Evolutionary conservation across 805 yeast species (phyloP).

Genomic region (Teunomyces lycoperdinae): DNA sequence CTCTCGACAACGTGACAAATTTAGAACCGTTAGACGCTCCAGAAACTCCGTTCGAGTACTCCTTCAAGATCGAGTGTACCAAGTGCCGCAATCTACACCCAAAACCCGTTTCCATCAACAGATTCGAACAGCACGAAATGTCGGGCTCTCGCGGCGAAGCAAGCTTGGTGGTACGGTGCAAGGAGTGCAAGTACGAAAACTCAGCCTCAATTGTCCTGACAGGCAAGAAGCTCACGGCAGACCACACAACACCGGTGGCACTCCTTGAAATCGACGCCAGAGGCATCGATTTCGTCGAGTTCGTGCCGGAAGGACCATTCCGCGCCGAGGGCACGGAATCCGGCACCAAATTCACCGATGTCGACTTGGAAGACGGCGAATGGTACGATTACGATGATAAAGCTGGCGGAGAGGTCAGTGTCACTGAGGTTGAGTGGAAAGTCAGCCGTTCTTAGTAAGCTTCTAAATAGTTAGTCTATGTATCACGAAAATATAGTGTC

Average conservation of each 20-base stretch:
- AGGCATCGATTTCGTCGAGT: constrained; percentile 72
- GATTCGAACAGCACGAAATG: constrained; percentile 62
- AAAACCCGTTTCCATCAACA: constrained; percentile 66
- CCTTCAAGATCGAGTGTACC: constrained; percentile 72
- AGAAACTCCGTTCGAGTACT: constrained; percentile 66
- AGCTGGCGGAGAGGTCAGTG: constrained; percentile 73
- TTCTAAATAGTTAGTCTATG: too few relatives aligned
- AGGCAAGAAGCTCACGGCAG: constrained; percentile 32
- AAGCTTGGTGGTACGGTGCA: constrained; percentile 75
- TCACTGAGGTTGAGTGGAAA: constrained; percentile 71
- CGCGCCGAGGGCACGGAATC: constrained; percentile 52
- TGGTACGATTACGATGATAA: constrained; percentile 96
- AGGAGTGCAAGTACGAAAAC: constrained; percentile 51
- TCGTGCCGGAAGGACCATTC: constrained; percentile 66
- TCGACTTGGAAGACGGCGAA: constrained; percentile 76
- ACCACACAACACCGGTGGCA: constrained; percentile 42
- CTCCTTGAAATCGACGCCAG: constrained; percentile 78
- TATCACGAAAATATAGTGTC: too few relatives aligned
- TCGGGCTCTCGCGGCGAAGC: constrained; percentile 79
- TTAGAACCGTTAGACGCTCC: constrained; percentile 60
- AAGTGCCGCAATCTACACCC: constrained; percentile 76
- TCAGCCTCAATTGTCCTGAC: constrained; percentile 34
- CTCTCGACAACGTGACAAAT: constrained; percentile 52
- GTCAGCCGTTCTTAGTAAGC: constrained; percentile 24
- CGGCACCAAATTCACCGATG: constrained; percentile 52